Evolutionary conservation across 495 filamentous ascomycete genomes (phyloP), one percentile per base, ranked within the genome.

Genomic region (Friedmanniomyces endolithicus): DNA sequence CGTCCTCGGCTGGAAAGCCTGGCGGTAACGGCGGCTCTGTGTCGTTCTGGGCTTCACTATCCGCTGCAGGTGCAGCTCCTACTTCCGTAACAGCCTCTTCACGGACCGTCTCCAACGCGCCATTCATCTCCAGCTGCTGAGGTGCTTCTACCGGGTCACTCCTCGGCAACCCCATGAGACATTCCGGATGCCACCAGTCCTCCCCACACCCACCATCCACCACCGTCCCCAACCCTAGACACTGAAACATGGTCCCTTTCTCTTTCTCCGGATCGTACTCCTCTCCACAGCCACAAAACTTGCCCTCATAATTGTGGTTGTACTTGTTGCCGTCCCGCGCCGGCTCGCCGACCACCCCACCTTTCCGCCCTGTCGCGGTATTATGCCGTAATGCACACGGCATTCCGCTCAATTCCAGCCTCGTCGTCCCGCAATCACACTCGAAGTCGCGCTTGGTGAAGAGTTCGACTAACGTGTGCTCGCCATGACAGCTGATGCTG

Each of bases 171-270:
- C 94, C 92, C 48, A 95, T 80, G 12, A 99, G 68, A 65, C 94
- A 99, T 53, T 90, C 87, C 14, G 92, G 89, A 73, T 99, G 94
- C 77, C 88, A 99, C 94, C 94, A 99, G 68, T 99, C 94, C 72
- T 99, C 94, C 3, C 92, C 90, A 70, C 94, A 99, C 4, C 88
- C 89, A 9, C 87, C 88, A 2, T 83, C 82, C 60, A 84, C 84
- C 33, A 78, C 78, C 0, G 80, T 82, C 0, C 88, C 89, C 3
- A 99, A 75, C 0, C 89, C 88, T 1, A 97, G 67, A 67, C 94
- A 99, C 70, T 99, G 94, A 65, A 90, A 97, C 94, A 99, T 99
- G n/a, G 88, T 96, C 1, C 92, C 92, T 61, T 88, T 90, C 68
- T 99, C 88, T 64, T 83, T 72, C 39, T 88, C 72, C 0, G 88